These are phyloP conservation scores for Acanthamoeba royreba DNA, from an alignment of 208 protist genomes.

Conservation along the genomic window DNA sequence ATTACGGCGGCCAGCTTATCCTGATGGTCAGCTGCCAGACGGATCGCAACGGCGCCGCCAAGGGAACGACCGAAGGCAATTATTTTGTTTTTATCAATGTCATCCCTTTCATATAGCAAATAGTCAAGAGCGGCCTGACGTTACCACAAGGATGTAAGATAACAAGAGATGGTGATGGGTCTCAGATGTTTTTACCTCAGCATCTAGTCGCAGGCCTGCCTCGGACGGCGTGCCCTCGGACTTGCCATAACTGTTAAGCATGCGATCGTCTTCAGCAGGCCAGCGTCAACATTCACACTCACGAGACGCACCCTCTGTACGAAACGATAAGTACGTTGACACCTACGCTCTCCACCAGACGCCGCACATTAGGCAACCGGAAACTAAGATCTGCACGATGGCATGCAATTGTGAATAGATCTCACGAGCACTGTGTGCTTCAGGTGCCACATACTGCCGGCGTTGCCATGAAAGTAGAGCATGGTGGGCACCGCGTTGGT, in stretches of 20 bases:
- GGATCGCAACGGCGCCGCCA: slow-evolving; percentile 51
- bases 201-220: slow-evolving; percentile 38
- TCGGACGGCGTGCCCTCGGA: slow-evolving; percentile 49
- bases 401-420: no score
- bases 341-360: neutral
- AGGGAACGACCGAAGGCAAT: slow-evolving; percentile 56
- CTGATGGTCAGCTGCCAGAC: neutral
- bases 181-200: no score
- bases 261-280: no score
- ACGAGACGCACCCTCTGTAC: slow-evolving; percentile 42
- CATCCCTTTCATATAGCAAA: neutral
- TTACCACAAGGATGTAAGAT: no score
- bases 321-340: slow-evolving; percentile 53
- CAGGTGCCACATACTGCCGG: no score
- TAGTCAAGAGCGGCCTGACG: slow-evolving; percentile 26
- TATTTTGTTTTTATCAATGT: slow-evolving; percentile 39
- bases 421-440: no score
- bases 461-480: slow-evolving; percentile 49
- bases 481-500: slow-evolving; percentile 32
- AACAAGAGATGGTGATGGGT: no score
- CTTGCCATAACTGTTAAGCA: slow-evolving; percentile 43
- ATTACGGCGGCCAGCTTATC: slow-evolving; percentile 48
- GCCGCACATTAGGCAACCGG: slow-evolving; percentile 43
- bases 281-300: no score
- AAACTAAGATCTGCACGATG: slow-evolving; percentile 43